Evolutionary conservation across 768 basidiomycete genomes (phyloP), one percentile per base, ranked within the genome.

Genomic region (Russula olivacea): DNA sequence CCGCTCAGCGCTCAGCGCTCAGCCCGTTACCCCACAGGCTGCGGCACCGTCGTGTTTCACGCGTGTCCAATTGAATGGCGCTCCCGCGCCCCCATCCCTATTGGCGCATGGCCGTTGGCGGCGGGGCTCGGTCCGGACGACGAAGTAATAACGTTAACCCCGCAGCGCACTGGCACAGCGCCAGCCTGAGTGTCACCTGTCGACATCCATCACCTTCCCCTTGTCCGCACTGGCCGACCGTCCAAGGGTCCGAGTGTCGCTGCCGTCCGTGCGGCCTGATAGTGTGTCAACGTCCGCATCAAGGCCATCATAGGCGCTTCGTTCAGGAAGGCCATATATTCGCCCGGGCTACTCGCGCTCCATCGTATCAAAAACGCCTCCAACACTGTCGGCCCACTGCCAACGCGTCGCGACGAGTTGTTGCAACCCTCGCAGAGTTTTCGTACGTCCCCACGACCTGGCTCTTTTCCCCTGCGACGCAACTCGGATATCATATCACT

Each of bases 401-500:
- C 84, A 76, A 43, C 96, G 79, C 64, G 87, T 89, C 67, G 83
- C 82, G 17, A 98, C 85, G 32, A 93, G 83, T 98, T 6, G 92
- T 54, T 47, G n/a, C n/a, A n/a, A n/a, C n/a, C n/a, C n/a, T n/a
- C n/a, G n/a, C n/a, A n/a, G n/a, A n/a, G n/a, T n/a, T n/a, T n/a
- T n/a, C n/a, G n/a, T n/a, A n/a, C n/a, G n/a, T n/a, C n/a, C n/a
- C n/a, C n/a, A n/a, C n/a, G n/a, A n/a, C n/a, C n/a, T n/a, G n/a
- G 55, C 30, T 47, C 25, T 48, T 59, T 47, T 38, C 49, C 43
- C 38, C 47, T 55, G 48, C 52, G 52, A 54, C 45, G 23, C 11
- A 7, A 41, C 38, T 32, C 25, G 48, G n/a, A n/a, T n/a, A 55
- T n/a, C 28, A 23, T 21, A 49, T 28, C 17, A 11, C n/a, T n/a